Percentiles rank a stretch among this genome's conserved stretches.
Evolutionary conservation across 371 early-diverging fungal genomes (phyloP).

Genomic region (Syncephalis fuscata): DNA sequence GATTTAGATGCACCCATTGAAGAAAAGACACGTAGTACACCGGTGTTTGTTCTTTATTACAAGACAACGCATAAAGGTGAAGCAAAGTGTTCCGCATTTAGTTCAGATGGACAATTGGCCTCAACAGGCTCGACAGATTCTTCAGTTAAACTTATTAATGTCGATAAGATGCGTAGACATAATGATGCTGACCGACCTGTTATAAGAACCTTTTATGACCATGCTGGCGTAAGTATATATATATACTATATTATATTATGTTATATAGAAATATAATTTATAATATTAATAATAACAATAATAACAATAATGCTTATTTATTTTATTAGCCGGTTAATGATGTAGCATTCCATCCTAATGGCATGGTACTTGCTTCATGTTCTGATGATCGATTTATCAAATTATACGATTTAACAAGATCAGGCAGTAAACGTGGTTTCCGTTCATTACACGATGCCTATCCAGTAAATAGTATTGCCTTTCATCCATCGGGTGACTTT

Average conservation of each 20-base stretch:
- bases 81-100: constrained; percentile 18
- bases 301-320: background rate
- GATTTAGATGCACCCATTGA: background rate
- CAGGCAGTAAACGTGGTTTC: constrained; percentile 65
- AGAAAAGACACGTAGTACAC: constrained; percentile 2
- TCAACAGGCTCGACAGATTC: constrained; percentile 86
- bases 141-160: constrained; percentile 79
- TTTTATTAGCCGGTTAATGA: constrained; percentile 50
- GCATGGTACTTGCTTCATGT: constrained; percentile 71
- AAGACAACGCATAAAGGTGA: constrained; percentile 21
- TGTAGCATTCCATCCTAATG: constrained; percentile 83
- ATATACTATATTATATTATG: too few species aligned
- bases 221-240: constrained; percentile 24
- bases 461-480: constrained; percentile 53
- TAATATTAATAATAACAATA: too few species aligned
- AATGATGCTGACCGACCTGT: constrained; percentile 59
- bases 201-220: constrained; percentile 78
- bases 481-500: constrained; percentile 78
- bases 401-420: constrained; percentile 71
- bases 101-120: constrained; percentile 38
- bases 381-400: constrained; percentile 74
- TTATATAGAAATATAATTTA: too few species aligned
- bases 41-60: constrained; percentile 9
- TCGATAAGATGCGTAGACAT: constrained; percentile 47
- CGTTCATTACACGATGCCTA: constrained; percentile 62